Conservation (phyloP, 495 filamentous ascomycete species). For the Podospora conica region DNA sequence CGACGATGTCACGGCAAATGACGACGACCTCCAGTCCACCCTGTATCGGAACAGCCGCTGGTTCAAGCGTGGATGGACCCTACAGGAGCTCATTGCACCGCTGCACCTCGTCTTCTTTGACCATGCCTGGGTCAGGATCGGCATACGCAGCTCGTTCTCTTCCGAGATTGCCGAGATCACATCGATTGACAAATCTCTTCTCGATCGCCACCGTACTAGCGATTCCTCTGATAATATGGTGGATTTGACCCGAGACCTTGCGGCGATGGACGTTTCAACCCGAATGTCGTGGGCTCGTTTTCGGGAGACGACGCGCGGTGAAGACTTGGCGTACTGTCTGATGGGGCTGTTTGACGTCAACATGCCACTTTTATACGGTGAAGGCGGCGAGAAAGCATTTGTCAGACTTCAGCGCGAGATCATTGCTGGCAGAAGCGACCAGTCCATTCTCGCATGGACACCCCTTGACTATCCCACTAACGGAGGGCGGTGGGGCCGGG, state of each 20-base stretch:
- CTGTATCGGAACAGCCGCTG: neutral
- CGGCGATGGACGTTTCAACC: neutral
- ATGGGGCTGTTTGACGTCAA: slow-evolving; percentile 17
- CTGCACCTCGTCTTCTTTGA: neutral
- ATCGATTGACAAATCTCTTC: neutral
- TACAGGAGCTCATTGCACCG: slow-evolving; percentile 2
- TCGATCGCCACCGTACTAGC: neutral
- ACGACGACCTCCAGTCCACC: neutral
- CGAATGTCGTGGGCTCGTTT: slow-evolving; percentile 9
- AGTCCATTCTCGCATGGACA: neutral
- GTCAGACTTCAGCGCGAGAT: slow-evolving; percentile 16
- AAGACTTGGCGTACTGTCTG: slow-evolving; percentile 17
- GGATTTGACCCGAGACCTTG: neutral
- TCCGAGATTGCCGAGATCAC: neutral
- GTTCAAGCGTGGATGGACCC: neutral
- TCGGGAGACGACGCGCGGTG: slow-evolving; percentile 7
- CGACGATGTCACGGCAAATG: neutral
- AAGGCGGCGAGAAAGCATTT: slow-evolving; percentile 9
- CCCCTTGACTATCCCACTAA: too few species aligned
- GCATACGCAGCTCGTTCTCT: neutral
- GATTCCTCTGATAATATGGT: too few species aligned
- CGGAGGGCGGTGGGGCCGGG: too few species aligned
- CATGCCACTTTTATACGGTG: slow-evolving; percentile 17
- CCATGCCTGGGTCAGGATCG: neutral
- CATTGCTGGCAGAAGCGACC: neutral